phyloP scores from a whole-genome alignment of 345 rosid species.

The Sonneratia caseolaris region DNA sequence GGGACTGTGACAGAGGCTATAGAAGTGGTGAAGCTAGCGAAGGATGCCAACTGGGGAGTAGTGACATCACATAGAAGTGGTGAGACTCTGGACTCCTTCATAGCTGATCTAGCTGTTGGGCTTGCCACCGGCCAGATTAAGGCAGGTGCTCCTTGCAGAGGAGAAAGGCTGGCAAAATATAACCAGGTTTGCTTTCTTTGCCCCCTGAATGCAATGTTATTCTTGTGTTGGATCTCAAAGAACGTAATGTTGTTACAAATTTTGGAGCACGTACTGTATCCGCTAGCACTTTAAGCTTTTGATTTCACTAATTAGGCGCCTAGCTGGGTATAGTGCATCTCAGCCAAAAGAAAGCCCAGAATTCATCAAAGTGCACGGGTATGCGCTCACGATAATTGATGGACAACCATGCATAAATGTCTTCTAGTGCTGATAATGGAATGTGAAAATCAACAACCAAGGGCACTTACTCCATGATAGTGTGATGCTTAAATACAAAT shows the following conservation, averaged over 20 bases:
- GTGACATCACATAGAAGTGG: slow-evolving; percentile 86
- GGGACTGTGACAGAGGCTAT: slow-evolving; percentile 96
- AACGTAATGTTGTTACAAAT: not conserved
- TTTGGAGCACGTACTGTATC: not conserved
- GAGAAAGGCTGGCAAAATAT: slow-evolving; percentile 87
- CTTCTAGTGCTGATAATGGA: not conserved
- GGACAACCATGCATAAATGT: not conserved
- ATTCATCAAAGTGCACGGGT: not conserved
- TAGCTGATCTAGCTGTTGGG: slow-evolving; percentile 87
- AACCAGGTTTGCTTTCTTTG: slow-evolving; percentile 58
- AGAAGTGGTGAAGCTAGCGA: slow-evolving; percentile 88
- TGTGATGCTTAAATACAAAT: not conserved
- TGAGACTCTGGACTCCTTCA: slow-evolving; percentile 87
- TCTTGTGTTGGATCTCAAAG: not conserved
- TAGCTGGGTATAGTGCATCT: not conserved
- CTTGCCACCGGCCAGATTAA: slow-evolving; percentile 74
- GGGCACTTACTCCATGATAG: not conserved
- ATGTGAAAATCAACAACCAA: not conserved
- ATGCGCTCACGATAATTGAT: not conserved
- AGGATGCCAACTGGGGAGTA: slow-evolving; percentile 89
- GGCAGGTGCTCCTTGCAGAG: slow-evolving; percentile 98
- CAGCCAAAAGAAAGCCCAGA: not conserved
- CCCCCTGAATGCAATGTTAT: not conserved
- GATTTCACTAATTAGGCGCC: not conserved
- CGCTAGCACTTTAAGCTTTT: not conserved